Evolutionary conservation across 352 stramenopile genomes (phyloP), one percentile per base, ranked within the genome.

Genomic region (Phytophthora brassicae): DNA sequence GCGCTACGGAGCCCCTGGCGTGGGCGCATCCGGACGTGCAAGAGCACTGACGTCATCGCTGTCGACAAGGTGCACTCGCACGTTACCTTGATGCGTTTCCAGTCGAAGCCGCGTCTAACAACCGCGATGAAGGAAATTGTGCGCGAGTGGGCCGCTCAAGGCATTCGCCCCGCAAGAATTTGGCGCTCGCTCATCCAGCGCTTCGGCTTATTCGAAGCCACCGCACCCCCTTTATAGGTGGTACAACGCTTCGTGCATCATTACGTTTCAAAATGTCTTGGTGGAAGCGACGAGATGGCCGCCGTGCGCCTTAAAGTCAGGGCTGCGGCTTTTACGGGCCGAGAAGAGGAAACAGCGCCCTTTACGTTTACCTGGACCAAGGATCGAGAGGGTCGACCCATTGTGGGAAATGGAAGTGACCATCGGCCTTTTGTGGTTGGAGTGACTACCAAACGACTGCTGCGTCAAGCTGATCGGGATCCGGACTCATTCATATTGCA

Each of bases 191-290:
- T 56, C 35, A 45, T 56, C n/a, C 31, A 42, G 20, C 29, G 48
- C n/a, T 56, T 64, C 24, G 33, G 44, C 20, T 16, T 64, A 14
- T 16, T 43, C 4, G 28, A 64, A 12, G 13, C 24, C 0, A 44
- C 19, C 2, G 14, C n/a, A n/a, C n/a, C n/a, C 33, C 26, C 45
- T 6, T 22, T 51, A 24, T 44, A 17, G 3, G 33, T 54, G 4
- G 42, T 61, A 7, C 50, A 56, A 14, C 17, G 49, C 7, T 60
- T 60, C 17, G 44, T 56, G 3, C 48, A 66, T 12, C 47, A 60
- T 29, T 56, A 60, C 13, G 43, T 56, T 22, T 4, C 4, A 0
- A 31, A 6, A 6, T 33, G 53, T 12, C 36, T 60, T 0, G 41
- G 43, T 11, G 49, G 49, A 1, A 56, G 35, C 16, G 49, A 47